phyloP scores from a whole-genome alignment of 352 stramenopile genomes.

The Phytopythium litorale region DNA sequence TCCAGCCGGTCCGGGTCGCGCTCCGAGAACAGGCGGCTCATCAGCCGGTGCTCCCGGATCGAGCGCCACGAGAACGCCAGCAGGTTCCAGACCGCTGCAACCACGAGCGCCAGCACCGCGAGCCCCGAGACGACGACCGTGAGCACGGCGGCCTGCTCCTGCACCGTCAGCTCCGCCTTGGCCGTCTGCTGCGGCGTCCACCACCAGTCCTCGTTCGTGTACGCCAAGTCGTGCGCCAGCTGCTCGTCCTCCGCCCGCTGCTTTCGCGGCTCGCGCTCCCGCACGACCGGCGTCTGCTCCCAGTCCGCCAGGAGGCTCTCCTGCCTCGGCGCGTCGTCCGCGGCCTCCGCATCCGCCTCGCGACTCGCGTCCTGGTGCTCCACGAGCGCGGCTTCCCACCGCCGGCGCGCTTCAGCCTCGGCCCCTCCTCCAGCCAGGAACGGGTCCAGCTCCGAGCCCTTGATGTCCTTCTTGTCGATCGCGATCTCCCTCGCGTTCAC shows the following conservation, averaged over 20 bases:
- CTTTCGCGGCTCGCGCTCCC: neutral
- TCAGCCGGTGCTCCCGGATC: constrained; percentile 34
- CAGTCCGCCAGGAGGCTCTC: neutral
- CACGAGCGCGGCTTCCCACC: neutral
- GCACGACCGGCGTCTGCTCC: too few species aligned
- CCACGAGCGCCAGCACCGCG: constrained; percentile 29
- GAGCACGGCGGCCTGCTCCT: constrained; percentile 60
- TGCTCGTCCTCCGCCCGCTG: neutral
- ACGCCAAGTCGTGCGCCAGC: neutral
- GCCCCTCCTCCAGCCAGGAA: constrained; percentile 3
- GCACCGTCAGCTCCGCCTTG: constrained; percentile 45
- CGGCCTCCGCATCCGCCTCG: neutral
- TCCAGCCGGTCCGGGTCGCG: constrained; percentile 20
- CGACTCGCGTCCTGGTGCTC: neutral
- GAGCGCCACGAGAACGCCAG: constrained; percentile 36
- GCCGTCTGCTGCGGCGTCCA: constrained; percentile 27
- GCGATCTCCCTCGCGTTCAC: constrained; percentile 36
- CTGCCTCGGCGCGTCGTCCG: neutral
- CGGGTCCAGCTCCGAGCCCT: constrained; percentile 36
- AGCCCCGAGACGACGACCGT: constrained; percentile 45
- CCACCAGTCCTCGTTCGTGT: constrained; percentile 22
- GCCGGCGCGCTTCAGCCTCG: neutral
- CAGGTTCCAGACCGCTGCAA: constrained; percentile 34
- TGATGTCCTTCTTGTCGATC: constrained; percentile 58
- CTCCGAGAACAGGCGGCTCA: constrained; percentile 38